Evolutionary conservation across 2,329 filamentous ascomycete species (phyloP), one percentile per base, ranked within the genome.

Genomic region (Albifimbria verrucaria): DNA sequence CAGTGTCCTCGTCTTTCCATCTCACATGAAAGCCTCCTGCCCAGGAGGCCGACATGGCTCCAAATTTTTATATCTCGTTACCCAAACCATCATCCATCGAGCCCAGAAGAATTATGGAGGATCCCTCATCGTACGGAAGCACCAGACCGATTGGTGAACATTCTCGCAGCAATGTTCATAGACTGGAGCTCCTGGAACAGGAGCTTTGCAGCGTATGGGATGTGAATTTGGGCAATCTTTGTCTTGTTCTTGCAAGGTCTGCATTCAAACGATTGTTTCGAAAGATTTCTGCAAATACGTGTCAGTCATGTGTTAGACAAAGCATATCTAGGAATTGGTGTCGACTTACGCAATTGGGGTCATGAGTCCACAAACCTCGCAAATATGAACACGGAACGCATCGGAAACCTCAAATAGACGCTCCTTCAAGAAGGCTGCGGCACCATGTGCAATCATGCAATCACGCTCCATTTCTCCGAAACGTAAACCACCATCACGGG

Each of bases 381-480:
- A 99, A 66, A 99, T 89, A 73, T 99, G 94, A 55, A 99, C 94
- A 72, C 92, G 83, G 82, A 97, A 99, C 36, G 94, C 93, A 77
- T 99, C 94, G 50, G 91, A 96, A 49, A 99, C 94, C 70, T 97
- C 93, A 66, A 99, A 97, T 54, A 99, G 76, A 65, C 94, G 86
- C 79, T 99, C 94, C 77, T 99, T 99, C 68, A 99, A 76, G 82
- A 99, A 99, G 2, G 92, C 88, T 51, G 91, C 93, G 3, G 95
- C 94, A 69, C 94, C 94, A 71, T 99, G 95, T n/a, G 95, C 92
- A 78, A 99, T 99, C 94, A 99, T 99, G 72, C 94, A 99, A 84
- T 99, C 95, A 77, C 95, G 93, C 76, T 99, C 95, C 94, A 99
- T 99, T 80, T 99, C 94, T 86, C 94, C 94, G 85, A 99, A 99